Percentiles rank a stretch among this genome's conserved stretches.
Evolutionary conservation across 768 basidiomycete species (phyloP).

Genomic region (Termitomyces heimii): DNA sequence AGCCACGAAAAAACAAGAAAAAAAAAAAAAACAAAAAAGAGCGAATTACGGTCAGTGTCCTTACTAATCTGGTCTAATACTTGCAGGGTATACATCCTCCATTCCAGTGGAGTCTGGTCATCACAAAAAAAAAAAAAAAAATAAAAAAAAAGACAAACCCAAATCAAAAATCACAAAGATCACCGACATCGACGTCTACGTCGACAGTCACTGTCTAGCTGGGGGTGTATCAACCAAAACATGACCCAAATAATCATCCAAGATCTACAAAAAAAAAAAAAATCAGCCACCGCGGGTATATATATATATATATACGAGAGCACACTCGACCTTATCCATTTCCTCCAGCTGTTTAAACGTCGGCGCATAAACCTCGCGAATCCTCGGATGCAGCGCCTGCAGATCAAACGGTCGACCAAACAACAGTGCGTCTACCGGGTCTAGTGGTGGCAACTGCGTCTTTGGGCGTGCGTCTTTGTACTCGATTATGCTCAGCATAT

Average conservation of each 20-base stretch:
- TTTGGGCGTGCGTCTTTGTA: conserved; percentile 41
- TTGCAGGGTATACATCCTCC: not conserved
- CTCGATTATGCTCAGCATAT: conserved; percentile 89
- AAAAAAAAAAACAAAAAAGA: not conserved
- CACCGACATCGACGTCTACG: too few species aligned
- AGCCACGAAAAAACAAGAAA: not conserved
- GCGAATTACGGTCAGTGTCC: not conserved
- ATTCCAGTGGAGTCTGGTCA: not conserved
- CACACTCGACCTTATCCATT: conserved; percentile 60
- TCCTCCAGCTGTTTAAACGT: conserved; percentile 73
- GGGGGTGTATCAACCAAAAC: conserved; percentile 5
- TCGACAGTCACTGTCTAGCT: not conserved
- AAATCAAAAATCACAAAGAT: not conserved
- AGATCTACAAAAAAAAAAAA: conserved; percentile 1
- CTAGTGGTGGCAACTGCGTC: conserved; percentile 28
- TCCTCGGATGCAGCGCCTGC: conserved; percentile 60
- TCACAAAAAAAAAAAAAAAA: not conserved
- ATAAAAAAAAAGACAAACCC: not conserved
- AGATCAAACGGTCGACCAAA: conserved; percentile 64
- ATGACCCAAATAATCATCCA: conserved; percentile 14
- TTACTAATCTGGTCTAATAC: not conserved
- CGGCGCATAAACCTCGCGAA: conserved; percentile 64
- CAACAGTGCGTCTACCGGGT: conserved; percentile 67
- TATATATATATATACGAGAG: too few species aligned
- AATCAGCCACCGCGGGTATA: not conserved